These are phyloP conservation scores for Monosporascus sp. DNA, from an alignment of 2,329 filamentous ascomycete species.

Conservation along the genomic window DNA sequence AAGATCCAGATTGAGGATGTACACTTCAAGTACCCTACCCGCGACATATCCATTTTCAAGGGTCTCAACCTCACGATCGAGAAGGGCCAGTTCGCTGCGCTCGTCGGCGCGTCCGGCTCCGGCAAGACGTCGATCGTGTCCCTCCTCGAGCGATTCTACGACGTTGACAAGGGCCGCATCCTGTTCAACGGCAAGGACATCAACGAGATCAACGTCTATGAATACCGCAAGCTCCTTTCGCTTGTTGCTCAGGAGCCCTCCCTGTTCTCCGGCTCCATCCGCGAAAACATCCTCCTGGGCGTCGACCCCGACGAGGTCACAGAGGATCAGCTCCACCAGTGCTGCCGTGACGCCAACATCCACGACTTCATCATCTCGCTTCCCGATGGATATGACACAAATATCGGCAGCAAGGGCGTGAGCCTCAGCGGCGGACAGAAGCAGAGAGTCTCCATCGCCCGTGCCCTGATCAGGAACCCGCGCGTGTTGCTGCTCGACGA, in stretches of 20 bases:
- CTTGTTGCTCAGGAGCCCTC: constrained; percentile 69
- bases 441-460: constrained; percentile 62
- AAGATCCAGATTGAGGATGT: constrained; percentile 48
- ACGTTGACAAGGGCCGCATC: constrained; percentile 57
- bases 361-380: constrained; percentile 63
- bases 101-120: constrained; percentile 64
- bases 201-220: constrained; percentile 46
- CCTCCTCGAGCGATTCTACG: constrained; percentile 64
- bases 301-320: constrained; percentile 47
- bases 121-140: constrained; percentile 66
- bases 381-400: constrained; percentile 60
- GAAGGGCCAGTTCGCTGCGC: constrained; percentile 60
- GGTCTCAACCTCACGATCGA: constrained; percentile 56
- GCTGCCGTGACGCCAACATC: constrained; percentile 55
- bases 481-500: constrained; percentile 63
- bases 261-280: constrained; percentile 54
- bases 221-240: constrained; percentile 58
- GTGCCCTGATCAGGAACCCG: constrained; percentile 58
- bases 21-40: constrained; percentile 52
- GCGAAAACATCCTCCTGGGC: constrained; percentile 64
- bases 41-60: constrained; percentile 50
- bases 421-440: constrained; percentile 63
- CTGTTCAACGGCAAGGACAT: constrained; percentile 56
- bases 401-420: constrained; percentile 58
- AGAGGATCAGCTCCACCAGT: constrained; percentile 43